phyloP scores from a whole-genome alignment of 106 monocot genomes.

The Dioscorea alata region DNA sequence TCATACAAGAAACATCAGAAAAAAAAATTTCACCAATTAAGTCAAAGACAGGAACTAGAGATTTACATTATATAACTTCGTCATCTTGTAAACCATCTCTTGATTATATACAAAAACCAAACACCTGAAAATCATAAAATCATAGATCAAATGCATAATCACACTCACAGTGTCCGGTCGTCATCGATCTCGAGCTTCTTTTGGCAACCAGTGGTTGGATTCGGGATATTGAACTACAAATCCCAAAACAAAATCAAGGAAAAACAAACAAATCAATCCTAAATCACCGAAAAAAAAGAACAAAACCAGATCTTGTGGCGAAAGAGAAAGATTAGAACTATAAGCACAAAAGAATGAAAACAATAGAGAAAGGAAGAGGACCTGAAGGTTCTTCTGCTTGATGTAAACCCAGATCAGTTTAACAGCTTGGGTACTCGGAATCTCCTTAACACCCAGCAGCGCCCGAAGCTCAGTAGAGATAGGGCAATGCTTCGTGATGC shows the following conservation, averaged over 20 bases:
- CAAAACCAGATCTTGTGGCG: too few relatives aligned
- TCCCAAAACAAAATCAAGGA: neutral
- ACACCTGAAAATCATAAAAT: neutral
- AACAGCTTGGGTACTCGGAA: constrained; percentile 47
- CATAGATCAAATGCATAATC: neutral
- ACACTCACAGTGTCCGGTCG: constrained; percentile 57
- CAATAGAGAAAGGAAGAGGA: neutral
- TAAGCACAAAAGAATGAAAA: neutral
- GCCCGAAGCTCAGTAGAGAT: constrained; percentile 40
- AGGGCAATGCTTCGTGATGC: constrained; percentile 46
- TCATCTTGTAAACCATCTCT: neutral
- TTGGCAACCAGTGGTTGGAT: constrained; percentile 64
- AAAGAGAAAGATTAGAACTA: constrained; percentile 4
- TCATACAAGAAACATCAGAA: too few relatives aligned
- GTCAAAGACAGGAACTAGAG: too few relatives aligned
- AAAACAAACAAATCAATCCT: neutral
- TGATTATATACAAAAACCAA: neutral
- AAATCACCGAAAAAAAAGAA: neutral
- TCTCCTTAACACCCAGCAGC: constrained; percentile 39
- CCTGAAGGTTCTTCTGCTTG: constrained; percentile 69
- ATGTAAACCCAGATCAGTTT: constrained; percentile 67
- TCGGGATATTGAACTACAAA: constrained; percentile 60
- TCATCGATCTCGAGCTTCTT: constrained; percentile 71
- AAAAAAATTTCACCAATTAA: too few relatives aligned
- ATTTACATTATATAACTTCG: too few relatives aligned